phyloP scores from a whole-genome alignment of 2,329 filamentous ascomycete genomes.

The Neocucurbitaria cava region DNA sequence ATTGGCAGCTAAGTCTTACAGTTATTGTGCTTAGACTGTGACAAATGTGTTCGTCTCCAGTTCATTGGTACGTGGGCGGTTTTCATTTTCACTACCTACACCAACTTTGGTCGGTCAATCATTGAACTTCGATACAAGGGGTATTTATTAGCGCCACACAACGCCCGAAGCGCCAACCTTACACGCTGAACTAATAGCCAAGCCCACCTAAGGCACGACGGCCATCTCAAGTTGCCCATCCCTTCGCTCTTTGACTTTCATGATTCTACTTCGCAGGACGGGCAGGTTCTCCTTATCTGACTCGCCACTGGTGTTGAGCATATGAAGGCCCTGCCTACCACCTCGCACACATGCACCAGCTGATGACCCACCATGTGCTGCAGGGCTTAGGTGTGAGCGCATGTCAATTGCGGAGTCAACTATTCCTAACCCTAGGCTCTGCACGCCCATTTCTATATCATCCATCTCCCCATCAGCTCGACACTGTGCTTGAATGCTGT shows the following conservation, averaged over 20 bases:
- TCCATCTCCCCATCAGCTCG: slow-evolving; percentile 22
- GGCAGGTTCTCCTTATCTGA: slow-evolving; percentile 39
- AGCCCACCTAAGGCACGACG: slow-evolving; percentile 18
- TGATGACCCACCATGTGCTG: slow-evolving; percentile 1
- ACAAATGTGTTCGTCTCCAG: no score
- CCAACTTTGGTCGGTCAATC: no score
- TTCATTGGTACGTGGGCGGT: no score
- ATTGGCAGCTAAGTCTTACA: no score
- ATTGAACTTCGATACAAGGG: background rate
- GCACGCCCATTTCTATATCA: slow-evolving; percentile 35
- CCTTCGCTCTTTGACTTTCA: slow-evolving; percentile 31
- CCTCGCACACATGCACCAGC: slow-evolving; percentile 6
- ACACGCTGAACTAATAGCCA: background rate
- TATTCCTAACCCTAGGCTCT: slow-evolving; percentile 41
- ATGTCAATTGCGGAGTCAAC: slow-evolving; percentile 37
- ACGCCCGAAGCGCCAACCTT: background rate
- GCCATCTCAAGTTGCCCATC: slow-evolving; percentile 33
- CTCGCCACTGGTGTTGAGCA: slow-evolving; percentile 20
- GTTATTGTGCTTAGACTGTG: no score
- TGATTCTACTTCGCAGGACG: slow-evolving; percentile 28
- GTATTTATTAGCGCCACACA: background rate
- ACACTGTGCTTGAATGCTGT: background rate
- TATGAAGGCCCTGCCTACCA: background rate
- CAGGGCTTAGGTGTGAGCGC: slow-evolving; percentile 11
- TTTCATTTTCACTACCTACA: no score